Evolutionary conservation across 805 yeast genomes (phyloP), one percentile per base, ranked within the genome.

Genomic region (Starmera dryadoides): DNA sequence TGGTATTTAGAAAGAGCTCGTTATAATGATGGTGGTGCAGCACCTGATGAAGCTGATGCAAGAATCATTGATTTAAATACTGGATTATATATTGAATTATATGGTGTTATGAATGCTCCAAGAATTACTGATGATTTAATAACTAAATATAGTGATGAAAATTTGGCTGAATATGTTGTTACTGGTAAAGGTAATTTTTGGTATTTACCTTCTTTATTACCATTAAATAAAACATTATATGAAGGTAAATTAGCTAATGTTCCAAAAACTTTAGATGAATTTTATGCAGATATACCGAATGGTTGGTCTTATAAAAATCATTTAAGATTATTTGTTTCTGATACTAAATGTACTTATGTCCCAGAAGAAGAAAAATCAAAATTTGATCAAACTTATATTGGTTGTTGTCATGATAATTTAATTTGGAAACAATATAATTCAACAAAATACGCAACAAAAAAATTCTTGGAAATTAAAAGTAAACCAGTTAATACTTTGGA

Each of bases 41-140:
- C 77, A 43, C 67, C 73, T 43, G 60, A 75, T 59, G 42, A 48
- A 5, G 47, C 61, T 17, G 79, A 75, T 50, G 71, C 79, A 8
- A 66, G 83, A 44, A 75, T 79, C 50, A 74, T 79, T 40, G 86
- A 79, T 52, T 64, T 69, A 14, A 71, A 72, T 40, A 70, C 80
- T 2, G 86, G 86, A 9, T 53, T 69, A 10, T 79, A 75, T 49
- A 64, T 79, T 39, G 84, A 79, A 48, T 65, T 79, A 38, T 70
- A 76, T 3, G 86, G 80, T 4, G 56, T 49, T 10, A 39, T 46
- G 4, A 44, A 43, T 31, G 54, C 57, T 2, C 56, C 56, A 33
- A 51, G 49, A 41, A 41, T 53, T 3, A 54, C 56, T 19, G 26
- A 21, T 10, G 42, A 42, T 3, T 4, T 51, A 7, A 19, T 34